phyloP scores from a whole-genome alignment of 345 rosid species.

The Crucihimalaya himalaica region DNA sequence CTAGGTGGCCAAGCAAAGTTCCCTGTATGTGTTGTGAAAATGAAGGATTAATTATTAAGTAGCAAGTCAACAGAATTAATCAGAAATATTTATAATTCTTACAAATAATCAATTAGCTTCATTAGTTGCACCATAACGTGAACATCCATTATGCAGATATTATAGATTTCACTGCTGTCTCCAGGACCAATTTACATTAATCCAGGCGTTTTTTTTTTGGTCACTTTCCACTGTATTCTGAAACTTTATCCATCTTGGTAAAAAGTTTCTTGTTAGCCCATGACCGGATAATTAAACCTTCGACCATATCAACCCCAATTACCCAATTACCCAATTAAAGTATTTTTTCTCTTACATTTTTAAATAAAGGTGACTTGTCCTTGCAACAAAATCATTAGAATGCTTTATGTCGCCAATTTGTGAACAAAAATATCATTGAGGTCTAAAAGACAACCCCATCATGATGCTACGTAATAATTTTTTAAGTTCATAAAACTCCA shows the following conservation, averaged over 20 bases:
- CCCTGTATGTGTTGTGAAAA: slow-evolving; percentile 37
- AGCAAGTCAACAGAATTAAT: slow-evolving; percentile 29
- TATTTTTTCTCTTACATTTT: not conserved
- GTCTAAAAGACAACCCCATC: not conserved
- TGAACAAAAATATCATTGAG: not conserved
- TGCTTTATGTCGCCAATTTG: not conserved
- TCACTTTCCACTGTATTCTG: not conserved
- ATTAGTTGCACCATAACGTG: slow-evolving; percentile 40
- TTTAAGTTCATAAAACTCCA: no score
- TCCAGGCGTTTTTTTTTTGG: not conserved
- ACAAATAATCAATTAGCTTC: slow-evolving; percentile 32
- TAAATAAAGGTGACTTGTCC: not conserved
- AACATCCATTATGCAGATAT: slow-evolving; percentile 25
- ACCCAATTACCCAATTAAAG: no score
- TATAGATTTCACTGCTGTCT: slow-evolving; percentile 3
- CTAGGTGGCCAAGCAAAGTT: slow-evolving; percentile 32
- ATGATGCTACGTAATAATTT: no score
- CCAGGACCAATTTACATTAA: not conserved
- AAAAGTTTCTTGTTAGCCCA: no score
- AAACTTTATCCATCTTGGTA: not conserved
- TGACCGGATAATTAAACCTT: no score
- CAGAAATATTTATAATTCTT: not conserved
- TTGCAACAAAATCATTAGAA: no score
- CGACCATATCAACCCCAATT: no score
- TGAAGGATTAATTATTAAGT: slow-evolving; percentile 37